Percentiles rank a stretch among this genome's conserved stretches.
Evolutionary conservation across 1,284 basidiomycete species (phyloP).

Genomic region (Leccinum solheimii): DNA sequence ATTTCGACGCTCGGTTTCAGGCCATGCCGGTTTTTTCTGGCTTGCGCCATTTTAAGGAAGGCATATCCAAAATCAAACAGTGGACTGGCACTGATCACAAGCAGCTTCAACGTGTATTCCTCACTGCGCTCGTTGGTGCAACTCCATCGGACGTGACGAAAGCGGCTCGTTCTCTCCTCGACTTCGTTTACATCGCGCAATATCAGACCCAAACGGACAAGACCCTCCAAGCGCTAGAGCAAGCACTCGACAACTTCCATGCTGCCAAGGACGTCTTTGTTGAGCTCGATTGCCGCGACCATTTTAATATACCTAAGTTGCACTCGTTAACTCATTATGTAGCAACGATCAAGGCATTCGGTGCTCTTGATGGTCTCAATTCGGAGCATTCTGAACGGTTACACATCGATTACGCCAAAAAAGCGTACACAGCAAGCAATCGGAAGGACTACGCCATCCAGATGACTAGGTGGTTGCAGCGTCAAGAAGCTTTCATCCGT

Average conservation of each 20-base stretch:
- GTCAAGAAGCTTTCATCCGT: constrained; percentile 8
- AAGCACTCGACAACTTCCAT: neutral
- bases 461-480: constrained; percentile 5
- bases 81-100: neutral
- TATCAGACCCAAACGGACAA: neutral
- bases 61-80: neutral
- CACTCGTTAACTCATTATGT: constrained; percentile 13
- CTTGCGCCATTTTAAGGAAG: neutral
- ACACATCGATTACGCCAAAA: constrained; percentile 22
- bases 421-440: constrained; percentile 14
- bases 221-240: neutral
- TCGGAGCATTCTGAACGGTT: constrained; percentile 17
- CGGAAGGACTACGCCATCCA: constrained; percentile 12
- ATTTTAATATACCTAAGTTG: constrained; percentile 13
- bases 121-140: neutral
- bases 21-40: neutral
- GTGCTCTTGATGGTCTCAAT: constrained; percentile 15
- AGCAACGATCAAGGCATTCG: constrained; percentile 6
- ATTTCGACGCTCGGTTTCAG: neutral
- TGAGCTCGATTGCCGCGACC: neutral
- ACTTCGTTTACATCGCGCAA: constrained; percentile 2
- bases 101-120: neutral
- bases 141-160: neutral
- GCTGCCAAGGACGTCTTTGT: neutral
- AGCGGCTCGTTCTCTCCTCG: neutral